Evolutionary conservation across 331 rosid species (phyloP).

Genomic region (Cydonia oblonga): DNA sequence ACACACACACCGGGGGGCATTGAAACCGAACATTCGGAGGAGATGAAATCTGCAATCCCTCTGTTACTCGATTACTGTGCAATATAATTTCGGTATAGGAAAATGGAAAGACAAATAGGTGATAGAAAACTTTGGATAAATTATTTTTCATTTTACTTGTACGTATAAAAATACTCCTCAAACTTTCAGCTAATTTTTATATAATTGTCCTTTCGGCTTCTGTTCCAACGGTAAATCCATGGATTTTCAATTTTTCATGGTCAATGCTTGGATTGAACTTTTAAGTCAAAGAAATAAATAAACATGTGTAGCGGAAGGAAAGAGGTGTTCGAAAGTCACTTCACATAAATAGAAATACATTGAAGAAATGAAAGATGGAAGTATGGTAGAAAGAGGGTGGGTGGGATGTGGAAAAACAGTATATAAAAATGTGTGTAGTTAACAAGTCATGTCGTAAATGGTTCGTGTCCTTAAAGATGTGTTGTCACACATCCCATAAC

Average conservation of each 20-base stretch:
- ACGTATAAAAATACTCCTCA: neutral
- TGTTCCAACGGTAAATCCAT: neutral
- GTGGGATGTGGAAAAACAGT: neutral
- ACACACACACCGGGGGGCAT: neutral
- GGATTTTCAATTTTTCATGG: neutral
- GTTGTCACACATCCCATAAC: neutral
- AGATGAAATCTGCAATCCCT: conserved; percentile 4
- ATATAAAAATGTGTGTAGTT: neutral
- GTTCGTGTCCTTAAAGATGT: no score
- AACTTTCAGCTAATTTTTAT: neutral
- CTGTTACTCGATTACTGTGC: neutral
- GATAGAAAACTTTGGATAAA: neutral
- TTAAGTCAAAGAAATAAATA: no score
- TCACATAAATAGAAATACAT: neutral
- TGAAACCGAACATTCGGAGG: neutral
- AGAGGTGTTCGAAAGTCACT: neutral
- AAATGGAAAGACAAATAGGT: neutral
- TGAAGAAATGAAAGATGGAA: neutral
- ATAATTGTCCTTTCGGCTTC: neutral
- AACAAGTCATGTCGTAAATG: no score
- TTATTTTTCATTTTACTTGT: neutral
- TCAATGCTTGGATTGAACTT: no score
- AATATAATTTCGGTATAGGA: neutral
- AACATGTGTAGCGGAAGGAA: neutral
- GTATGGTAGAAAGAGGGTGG: neutral